Percentiles rank a stretch among this genome's conserved stretches.
phyloP scores from a whole-genome alignment of 345 rosid genomes.

The Litchi chinensis region DNA sequence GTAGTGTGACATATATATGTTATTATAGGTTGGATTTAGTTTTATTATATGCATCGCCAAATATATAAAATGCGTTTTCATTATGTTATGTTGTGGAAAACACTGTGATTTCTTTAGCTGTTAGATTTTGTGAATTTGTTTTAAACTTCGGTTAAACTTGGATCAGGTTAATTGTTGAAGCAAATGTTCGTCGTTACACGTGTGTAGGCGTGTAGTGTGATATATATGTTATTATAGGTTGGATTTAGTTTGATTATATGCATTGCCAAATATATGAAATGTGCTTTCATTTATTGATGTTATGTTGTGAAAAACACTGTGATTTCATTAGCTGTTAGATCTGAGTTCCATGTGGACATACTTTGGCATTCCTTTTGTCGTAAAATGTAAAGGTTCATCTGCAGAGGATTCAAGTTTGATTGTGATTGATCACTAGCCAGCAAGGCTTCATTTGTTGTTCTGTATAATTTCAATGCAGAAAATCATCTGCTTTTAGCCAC shows the following conservation, averaged over 20 bases:
- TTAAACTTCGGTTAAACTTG: constrained; percentile 7
- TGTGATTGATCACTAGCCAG: constrained; percentile 8
- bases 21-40: constrained; percentile 1
- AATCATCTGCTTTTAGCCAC: not conserved
- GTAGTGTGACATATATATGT: not conserved
- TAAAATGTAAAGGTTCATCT: not conserved
- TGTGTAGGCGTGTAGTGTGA: not conserved
- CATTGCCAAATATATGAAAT: not conserved
- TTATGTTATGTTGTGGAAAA: not conserved
- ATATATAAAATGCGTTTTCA: not conserved
- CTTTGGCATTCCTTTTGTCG: not conserved
- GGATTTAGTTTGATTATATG: not conserved
- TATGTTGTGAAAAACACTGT: not conserved
- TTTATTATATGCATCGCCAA: not conserved
- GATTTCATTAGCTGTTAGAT: constrained; percentile 9
- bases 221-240: not conserved
- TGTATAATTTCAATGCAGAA: not conserved
- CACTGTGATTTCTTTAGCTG: constrained; percentile 1
- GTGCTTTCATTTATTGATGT: not conserved
- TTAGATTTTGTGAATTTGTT: not conserved
- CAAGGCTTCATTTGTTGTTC: not conserved
- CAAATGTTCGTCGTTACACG: not conserved
- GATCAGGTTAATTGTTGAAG: constrained; percentile 1
- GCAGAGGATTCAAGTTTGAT: not conserved
- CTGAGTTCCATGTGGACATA: not conserved